Evolutionary conservation across 352 stramenopile genomes (phyloP).

Genomic region (Elongisporangium undulatum): DNA sequence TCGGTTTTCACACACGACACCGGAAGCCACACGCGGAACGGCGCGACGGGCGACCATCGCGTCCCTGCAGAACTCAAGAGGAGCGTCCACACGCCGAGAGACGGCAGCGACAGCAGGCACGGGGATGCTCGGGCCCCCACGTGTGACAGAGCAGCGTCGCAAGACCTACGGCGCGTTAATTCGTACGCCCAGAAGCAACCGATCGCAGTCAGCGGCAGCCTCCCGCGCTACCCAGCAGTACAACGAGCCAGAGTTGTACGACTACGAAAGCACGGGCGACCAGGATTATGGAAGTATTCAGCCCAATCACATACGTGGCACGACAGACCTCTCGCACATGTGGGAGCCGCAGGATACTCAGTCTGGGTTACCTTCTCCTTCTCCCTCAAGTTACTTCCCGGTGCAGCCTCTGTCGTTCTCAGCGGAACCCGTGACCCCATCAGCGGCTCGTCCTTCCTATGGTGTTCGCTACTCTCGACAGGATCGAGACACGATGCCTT

Average conservation of each 20-base stretch:
- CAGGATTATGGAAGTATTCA: neutral
- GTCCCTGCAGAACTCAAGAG: neutral
- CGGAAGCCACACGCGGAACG: slow-evolving; percentile 4
- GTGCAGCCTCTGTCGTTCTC: neutral
- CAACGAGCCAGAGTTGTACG: neutral
- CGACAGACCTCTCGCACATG: neutral
- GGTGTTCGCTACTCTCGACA: neutral
- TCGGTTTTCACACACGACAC: slow-evolving; percentile 45
- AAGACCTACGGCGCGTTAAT: neutral
- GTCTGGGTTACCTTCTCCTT: neutral
- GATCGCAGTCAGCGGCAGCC: neutral
- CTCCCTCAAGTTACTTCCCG: neutral
- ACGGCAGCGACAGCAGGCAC: neutral
- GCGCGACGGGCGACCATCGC: neutral
- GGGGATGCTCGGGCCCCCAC: neutral
- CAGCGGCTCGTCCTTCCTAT: neutral
- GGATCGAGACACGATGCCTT: neutral
- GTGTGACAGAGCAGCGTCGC: neutral
- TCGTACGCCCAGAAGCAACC: neutral
- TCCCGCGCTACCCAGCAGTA: neutral
- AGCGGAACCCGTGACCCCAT: neutral
- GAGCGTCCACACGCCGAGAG: neutral
- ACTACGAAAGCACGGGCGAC: neutral
- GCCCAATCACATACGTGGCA: neutral
- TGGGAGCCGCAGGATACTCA: neutral